phyloP scores from a whole-genome alignment of 495 filamentous ascomycete species.

The Cenococcum geophilum region DNA sequence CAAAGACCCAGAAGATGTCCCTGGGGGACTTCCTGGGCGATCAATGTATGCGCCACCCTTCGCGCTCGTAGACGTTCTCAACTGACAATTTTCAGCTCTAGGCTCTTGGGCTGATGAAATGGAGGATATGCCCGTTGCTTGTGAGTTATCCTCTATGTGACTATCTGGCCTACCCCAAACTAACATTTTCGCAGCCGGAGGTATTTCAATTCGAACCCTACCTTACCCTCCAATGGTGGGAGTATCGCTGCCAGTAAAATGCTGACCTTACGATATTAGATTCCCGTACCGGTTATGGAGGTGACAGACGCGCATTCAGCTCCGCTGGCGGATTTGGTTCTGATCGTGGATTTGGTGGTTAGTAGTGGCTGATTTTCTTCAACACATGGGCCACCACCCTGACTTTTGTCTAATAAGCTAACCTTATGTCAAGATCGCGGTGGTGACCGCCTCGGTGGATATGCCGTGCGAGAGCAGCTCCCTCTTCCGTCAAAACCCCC shows the following conservation, averaged over 20 bases:
- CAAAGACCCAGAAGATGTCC: slow-evolving; percentile 88
- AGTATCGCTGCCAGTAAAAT: neutral
- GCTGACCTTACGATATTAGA: slow-evolving; percentile 8
- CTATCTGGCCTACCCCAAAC: slow-evolving; percentile 14
- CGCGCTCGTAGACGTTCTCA: slow-evolving; percentile 19
- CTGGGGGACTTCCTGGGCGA: slow-evolving; percentile 86
- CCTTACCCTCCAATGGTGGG: neutral
- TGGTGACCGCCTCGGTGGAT: slow-evolving; percentile 17
- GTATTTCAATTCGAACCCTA: neutral
- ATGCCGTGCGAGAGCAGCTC: slow-evolving; percentile 62
- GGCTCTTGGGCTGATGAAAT: slow-evolving; percentile 99
- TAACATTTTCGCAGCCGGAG: slow-evolving; percentile 33
- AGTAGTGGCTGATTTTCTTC: neutral
- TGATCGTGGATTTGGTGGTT: slow-evolving; percentile 38
- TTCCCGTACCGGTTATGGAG: slow-evolving; percentile 39
- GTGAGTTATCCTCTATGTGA: slow-evolving; percentile 47
- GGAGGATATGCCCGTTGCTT: slow-evolving; percentile 69
- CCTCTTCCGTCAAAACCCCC: slow-evolving; percentile 86
- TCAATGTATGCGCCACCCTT: slow-evolving; percentile 55
- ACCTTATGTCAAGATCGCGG: slow-evolving; percentile 6
- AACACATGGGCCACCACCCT: neutral
- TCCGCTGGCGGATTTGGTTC: slow-evolving; percentile 43
- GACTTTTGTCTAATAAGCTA: neutral
- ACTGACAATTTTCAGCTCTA: slow-evolving; percentile 56
- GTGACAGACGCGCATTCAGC: slow-evolving; percentile 45